These are phyloP conservation scores for Puccinia polysora DNA, from an alignment of 1,284 basidiomycete genomes.

Conservation along the genomic window DNA sequence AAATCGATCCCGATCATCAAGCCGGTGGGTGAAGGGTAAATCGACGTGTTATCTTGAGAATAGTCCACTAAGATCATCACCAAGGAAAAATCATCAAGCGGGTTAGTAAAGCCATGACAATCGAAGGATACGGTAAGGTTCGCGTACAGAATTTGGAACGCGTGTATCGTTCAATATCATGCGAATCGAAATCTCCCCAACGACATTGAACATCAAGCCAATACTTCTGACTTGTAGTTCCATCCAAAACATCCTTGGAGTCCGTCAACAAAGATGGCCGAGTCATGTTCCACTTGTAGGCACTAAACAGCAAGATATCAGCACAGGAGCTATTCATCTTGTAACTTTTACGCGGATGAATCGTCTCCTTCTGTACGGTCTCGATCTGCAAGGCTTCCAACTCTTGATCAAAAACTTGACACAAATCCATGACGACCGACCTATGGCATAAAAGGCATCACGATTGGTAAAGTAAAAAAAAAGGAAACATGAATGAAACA, in stretches of 20 bases:
- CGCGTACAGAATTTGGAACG: conserved; percentile 43
- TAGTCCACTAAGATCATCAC: conserved; percentile 56
- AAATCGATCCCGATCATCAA: conserved; percentile 97
- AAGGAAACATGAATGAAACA: background rate
- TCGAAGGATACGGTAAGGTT: background rate
- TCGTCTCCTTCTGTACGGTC: conserved; percentile 99
- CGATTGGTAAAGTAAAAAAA: background rate
- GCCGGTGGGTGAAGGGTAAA: conserved; percentile 96
- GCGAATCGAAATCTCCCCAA: conserved; percentile 99
- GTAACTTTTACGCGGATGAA: conserved; percentile 97
- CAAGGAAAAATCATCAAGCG: conserved; percentile 76
- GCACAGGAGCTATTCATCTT: conserved; percentile 90
- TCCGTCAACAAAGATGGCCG: conserved; percentile 93
- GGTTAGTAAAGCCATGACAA: conserved; percentile 67
- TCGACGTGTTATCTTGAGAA: conserved; percentile 87
- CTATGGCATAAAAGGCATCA: no score
- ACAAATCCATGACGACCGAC: conserved; percentile 55
- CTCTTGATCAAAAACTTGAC: conserved; percentile 99
- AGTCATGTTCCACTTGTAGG: conserved; percentile 83
- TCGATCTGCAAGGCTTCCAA: conserved; percentile 97
- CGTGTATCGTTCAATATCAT: conserved; percentile 70
- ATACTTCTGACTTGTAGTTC: conserved; percentile 96
- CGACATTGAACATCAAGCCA: conserved; percentile 96
- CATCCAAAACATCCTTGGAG: conserved; percentile 91
- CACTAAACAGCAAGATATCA: conserved; percentile 86